Percentiles rank a stretch among this genome's conserved stretches.
phyloP scores from a whole-genome alignment of 768 basidiomycete genomes.

The Clitopilus passeckerianus region DNA sequence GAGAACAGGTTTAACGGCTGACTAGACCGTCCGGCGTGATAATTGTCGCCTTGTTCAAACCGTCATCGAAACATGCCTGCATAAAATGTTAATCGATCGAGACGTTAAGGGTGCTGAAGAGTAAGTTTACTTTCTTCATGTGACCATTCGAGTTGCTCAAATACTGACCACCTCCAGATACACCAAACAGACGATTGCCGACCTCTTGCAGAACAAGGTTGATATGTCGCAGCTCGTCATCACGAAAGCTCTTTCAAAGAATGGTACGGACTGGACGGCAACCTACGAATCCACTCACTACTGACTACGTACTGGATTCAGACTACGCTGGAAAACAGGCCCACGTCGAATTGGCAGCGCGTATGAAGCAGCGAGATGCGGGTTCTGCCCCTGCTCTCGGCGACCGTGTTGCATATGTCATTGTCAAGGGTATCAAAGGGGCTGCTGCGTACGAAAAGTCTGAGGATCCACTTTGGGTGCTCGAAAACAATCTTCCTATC shows the following conservation, averaged over 20 bases:
- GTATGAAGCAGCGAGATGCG: slow-evolving; percentile 96
- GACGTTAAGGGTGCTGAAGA: slow-evolving; percentile 93
- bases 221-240: slow-evolving; percentile 99
- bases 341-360: slow-evolving; percentile 90
- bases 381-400: slow-evolving; percentile 97
- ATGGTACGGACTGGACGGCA: slow-evolving; percentile 38
- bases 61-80: slow-evolving; percentile 95
- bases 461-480: slow-evolving; percentile 94
- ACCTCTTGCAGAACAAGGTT: slow-evolving; percentile 92
- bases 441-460: slow-evolving; percentile 99
- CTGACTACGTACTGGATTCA: slow-evolving; percentile 15
- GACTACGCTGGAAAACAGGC: slow-evolving; percentile 96
- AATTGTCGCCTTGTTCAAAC: slow-evolving; percentile 98
- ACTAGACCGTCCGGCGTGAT: slow-evolving; percentile 92
- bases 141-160: neutral
- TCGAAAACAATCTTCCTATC: slow-evolving; percentile 97
- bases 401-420: slow-evolving; percentile 98
- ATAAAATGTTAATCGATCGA: slow-evolving; percentile 95
- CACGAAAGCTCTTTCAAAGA: slow-evolving; percentile 92
- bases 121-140: slow-evolving; percentile 38
- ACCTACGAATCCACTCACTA: no score
- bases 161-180: slow-evolving; percentile 47
- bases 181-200: slow-evolving; percentile 88
- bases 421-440: slow-evolving; percentile 94
- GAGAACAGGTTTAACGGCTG: neutral